Evolutionary conservation across 2,329 filamentous ascomycete species (phyloP).

Genomic region (Graphilbum ipis-grandicollis): DNA sequence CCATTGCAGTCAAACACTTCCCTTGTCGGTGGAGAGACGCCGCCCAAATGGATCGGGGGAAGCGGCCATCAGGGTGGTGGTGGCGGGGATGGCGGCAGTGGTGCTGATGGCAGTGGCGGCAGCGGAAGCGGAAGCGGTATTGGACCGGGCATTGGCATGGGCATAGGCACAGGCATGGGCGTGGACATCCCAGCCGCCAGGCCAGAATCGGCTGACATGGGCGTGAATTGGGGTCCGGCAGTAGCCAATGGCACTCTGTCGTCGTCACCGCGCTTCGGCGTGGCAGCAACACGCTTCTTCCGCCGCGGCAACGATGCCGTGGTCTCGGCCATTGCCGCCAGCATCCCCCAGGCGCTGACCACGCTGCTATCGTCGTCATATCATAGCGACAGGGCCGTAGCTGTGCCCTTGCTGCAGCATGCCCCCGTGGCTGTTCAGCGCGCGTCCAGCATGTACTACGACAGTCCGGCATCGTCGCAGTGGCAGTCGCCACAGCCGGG

Average conservation of each 20-base stretch:
- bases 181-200: no score
- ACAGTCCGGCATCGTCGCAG: constrained; percentile 1
- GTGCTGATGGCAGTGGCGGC: constrained; percentile 22
- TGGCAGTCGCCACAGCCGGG: constrained; percentile 3
- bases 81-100: constrained; percentile 12
- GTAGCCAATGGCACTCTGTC: constrained; percentile 29
- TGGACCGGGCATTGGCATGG: neutral
- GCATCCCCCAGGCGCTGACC: constrained; percentile 29
- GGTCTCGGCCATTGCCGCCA: constrained; percentile 36
- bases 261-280: constrained; percentile 27
- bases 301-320: constrained; percentile 37
- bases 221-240: no score
- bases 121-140: constrained; percentile 11
- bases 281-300: constrained; percentile 28
- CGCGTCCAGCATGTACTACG: constrained; percentile 1
- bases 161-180: no score
- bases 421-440: neutral
- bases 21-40: constrained; percentile 44
- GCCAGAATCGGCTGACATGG: no score
- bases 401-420: neutral
- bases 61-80: no score
- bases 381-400: constrained; percentile 8
- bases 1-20: constrained; percentile 30
- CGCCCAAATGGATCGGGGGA: constrained; percentile 18
- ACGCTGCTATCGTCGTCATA: constrained; percentile 23